A percentile compares a stretch with the other conserved stretches of the same genome.
phyloP scores from a whole-genome alignment of 495 filamentous ascomycete species.

The Podospora comata region DNA sequence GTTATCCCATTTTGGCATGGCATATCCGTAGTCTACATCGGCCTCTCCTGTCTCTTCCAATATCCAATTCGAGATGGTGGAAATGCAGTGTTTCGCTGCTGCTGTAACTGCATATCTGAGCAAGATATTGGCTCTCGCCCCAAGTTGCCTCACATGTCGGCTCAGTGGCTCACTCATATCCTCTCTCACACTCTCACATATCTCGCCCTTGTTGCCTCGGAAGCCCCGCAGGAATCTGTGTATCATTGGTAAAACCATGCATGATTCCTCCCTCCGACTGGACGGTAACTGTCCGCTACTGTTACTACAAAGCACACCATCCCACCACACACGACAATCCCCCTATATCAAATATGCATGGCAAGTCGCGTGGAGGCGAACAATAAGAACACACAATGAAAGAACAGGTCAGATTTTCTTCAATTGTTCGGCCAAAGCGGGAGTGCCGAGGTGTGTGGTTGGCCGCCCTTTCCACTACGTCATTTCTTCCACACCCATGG shows the following conservation, averaged over 20 bases:
- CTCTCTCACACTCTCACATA: not conserved
- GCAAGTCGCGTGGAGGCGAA: not conserved
- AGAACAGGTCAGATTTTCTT: not conserved
- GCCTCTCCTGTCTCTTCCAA: not conserved
- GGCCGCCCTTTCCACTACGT: conserved; percentile 22
- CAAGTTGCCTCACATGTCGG: not conserved
- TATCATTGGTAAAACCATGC: not conserved
- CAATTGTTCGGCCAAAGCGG: conserved; percentile 23
- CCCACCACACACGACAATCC: not conserved
- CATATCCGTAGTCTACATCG: not conserved
- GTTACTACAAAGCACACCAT: not conserved
- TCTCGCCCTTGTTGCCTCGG: not conserved
- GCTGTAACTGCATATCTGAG: not conserved
- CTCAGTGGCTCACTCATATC: not conserved
- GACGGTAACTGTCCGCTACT: conserved; percentile 6
- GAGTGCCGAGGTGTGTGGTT: conserved; percentile 27
- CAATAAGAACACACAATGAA: not conserved
- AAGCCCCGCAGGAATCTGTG: not conserved
- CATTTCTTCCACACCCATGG: conserved; percentile 15
- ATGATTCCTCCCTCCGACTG: not conserved
- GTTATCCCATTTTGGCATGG: not conserved
- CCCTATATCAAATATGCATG: conserved; percentile 1
- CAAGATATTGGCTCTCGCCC: not conserved
- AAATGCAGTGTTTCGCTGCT: not conserved
- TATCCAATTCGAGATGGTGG: not conserved